Base-by-base conservation (phyloP, 805 yeast genomes). In the Yueomyces sp. region DNA sequence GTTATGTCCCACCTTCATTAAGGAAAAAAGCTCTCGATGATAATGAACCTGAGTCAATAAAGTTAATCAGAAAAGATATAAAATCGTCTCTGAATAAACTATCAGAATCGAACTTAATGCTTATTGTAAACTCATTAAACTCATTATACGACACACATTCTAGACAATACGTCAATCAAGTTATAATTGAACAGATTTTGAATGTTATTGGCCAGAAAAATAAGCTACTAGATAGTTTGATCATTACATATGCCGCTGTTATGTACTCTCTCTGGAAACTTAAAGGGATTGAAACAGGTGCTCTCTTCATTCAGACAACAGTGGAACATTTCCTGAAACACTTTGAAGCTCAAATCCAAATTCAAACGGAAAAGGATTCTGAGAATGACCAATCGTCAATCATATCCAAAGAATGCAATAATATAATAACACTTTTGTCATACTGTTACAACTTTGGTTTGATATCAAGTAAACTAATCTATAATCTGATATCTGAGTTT, bases 241-340 rank as follows among this genome's bases (percentile, higher is more conserved):
- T 88, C 37, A 73, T 82, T 47, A 69, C 85, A 32, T 88, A 90
- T 59, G 82, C 95, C 1, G 80, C 86, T 4, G 68, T 86, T 5
- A 74, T 80, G 2, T 79, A 79, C 27, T 81, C 95, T 1, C 59
- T 92, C 28, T 86, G 83, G 63, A 72, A 83, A 47, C 55, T 79
- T 26, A 83, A 84, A 51, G 97, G 98, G 26, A 76, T 79, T 36
- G 95, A 86, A 48, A 82, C 86, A 59, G 96, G 95, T 47, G 98
- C 96, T 0, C 74, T 68, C 51, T 81, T 87, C 46, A 69, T 87
- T 33, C 98, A 92, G 57, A 69, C 76, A 0, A 57, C 84, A 44
- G 83, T 88, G n/a, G 95, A 85, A 47, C 70, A 68, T 44, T 77
- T 84, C 52, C 79, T 81, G 36, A 53, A 53, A 3, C 59, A 53